Conservation (phyloP, 2,329 filamentous ascomycete species). For the Huntiella abstrusa region DNA sequence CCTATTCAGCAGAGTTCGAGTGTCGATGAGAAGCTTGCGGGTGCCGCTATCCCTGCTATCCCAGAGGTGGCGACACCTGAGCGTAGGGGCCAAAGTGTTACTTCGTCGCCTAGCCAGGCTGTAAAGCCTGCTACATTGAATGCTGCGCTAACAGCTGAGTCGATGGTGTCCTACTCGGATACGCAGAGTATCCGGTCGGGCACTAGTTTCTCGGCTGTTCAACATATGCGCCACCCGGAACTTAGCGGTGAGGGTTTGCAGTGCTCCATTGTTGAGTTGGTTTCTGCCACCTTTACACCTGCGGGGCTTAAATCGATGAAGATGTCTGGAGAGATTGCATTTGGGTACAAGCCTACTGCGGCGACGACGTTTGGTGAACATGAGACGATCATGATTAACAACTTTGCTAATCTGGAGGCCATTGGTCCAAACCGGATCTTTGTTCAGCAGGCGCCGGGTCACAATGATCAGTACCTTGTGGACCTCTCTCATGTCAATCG, state of each 20-base stretch:
- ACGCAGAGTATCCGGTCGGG: constrained; percentile 82
- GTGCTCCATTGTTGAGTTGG: constrained; percentile 75
- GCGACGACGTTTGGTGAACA: constrained; percentile 24
- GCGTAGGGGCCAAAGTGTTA: background rate
- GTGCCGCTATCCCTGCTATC: constrained; percentile 5
- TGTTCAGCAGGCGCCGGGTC: constrained; percentile 44
- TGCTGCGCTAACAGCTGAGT: constrained; percentile 31
- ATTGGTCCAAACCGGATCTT: constrained; percentile 90
- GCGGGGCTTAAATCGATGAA: constrained; percentile 52
- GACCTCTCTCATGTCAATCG: constrained; percentile 54
- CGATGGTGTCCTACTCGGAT: constrained; percentile 45
- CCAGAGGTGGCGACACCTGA: constrained; percentile 6
- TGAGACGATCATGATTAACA: constrained; percentile 68
- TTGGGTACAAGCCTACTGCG: constrained; percentile 51
- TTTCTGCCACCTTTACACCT: constrained; percentile 68
- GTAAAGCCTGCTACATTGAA: constrained; percentile 28
- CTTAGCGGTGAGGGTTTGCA: constrained; percentile 64
- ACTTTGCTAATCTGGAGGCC: constrained; percentile 72
- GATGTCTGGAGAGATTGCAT: constrained; percentile 73
- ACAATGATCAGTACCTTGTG: constrained; percentile 62
- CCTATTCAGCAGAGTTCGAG: constrained; percentile 13
- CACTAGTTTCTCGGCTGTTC: constrained; percentile 53
- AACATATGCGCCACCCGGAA: constrained; percentile 63
- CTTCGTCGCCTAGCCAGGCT: constrained; percentile 13
- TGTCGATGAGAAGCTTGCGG: constrained; percentile 7